Evolutionary conservation across 768 basidiomycete species (phyloP).

Genomic region (Scleroderma citrinum): DNA sequence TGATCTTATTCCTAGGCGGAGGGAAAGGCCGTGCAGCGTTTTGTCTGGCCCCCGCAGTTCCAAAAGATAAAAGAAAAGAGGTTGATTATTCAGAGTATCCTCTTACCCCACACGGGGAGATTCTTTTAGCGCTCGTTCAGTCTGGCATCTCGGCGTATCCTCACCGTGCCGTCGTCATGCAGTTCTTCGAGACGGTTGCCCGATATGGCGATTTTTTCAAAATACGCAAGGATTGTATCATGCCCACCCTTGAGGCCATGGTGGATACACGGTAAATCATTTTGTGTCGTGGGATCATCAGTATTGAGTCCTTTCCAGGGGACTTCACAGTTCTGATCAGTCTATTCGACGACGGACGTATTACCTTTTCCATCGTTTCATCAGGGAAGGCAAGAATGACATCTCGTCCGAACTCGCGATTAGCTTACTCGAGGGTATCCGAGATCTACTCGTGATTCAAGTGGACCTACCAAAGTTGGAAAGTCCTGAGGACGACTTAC

Average conservation of each 20-base stretch:
- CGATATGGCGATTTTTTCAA: slow-evolving; percentile 97
- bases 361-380: slow-evolving; percentile 91
- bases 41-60: slow-evolving; percentile 66
- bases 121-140: slow-evolving; percentile 78
- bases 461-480: slow-evolving; percentile 76
- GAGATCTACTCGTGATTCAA: slow-evolving; percentile 73
- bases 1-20: slow-evolving; percentile 40
- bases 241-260: slow-evolving; percentile 85
- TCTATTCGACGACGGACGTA: slow-evolving; percentile 72
- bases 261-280: slow-evolving; percentile 67
- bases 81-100: slow-evolving; percentile 76
- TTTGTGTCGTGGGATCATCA: not conserved
- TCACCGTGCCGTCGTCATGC: slow-evolving; percentile 76
- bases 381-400: slow-evolving; percentile 75
- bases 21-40: slow-evolving; percentile 84
- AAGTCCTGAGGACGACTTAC: slow-evolving; percentile 61
- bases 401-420: slow-evolving; percentile 67
- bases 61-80: slow-evolving; percentile 60
- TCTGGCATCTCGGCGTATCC: slow-evolving; percentile 80
- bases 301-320: slow-evolving; percentile 40
- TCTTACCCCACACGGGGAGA: slow-evolving; percentile 84
- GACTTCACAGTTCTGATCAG: slow-evolving; percentile 73
- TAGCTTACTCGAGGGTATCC: slow-evolving; percentile 63
- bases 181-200: slow-evolving; percentile 90
- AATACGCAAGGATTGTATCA: slow-evolving; percentile 81